Evolutionary conservation across 1,284 basidiomycete species (phyloP), one percentile per base, ranked within the genome.

Genomic region (Rhizoctonia solani): DNA sequence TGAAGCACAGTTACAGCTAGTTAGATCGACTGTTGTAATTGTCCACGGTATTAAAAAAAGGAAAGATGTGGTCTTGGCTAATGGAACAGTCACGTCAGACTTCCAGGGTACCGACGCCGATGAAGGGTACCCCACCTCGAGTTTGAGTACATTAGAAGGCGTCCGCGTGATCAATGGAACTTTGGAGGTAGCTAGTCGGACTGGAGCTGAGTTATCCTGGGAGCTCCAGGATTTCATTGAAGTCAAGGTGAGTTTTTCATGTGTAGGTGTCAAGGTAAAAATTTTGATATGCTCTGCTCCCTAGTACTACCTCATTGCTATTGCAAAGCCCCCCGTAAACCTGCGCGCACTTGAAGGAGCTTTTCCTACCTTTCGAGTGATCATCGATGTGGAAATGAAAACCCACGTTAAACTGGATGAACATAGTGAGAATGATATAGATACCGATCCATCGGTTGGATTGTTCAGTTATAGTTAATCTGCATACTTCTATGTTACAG

Each of bases 31-130:
- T 11, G 53, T 65, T 25, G 29, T 54, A 14, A 41, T 41, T 19
- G 61, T 65, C 29, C 61, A 65, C 25, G 61, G 61, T 16, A 32
- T 65, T 44, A 50, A 46, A 21, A 65, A 65, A n/a, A 47, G 61
- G 27, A 53, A 19, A 27, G 61, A 65, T 23, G 32, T 46, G 16
- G 37, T 65, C 19, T 25, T 65, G 19, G 61, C 61, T 34, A 53
- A 16, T 11, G 61, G 61, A 13, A 50, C 50, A 2, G 44, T 32
- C 1, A 25, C 39, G 8, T 53, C 61, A n/a, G 61, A 65, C 39
- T 65, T 53, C 16, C 61, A 65, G 25, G 61, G 61, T 21, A 39
- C 39, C 37, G 30, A 37, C 23, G 30, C 47, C 2, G 61, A 53
- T 19, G 49, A 54, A 21, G 50, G 61, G 2, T 47, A 54, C 27